Conservation (phyloP, 768 basidiomycete species). For the Boletus eberwhitei region DNA sequence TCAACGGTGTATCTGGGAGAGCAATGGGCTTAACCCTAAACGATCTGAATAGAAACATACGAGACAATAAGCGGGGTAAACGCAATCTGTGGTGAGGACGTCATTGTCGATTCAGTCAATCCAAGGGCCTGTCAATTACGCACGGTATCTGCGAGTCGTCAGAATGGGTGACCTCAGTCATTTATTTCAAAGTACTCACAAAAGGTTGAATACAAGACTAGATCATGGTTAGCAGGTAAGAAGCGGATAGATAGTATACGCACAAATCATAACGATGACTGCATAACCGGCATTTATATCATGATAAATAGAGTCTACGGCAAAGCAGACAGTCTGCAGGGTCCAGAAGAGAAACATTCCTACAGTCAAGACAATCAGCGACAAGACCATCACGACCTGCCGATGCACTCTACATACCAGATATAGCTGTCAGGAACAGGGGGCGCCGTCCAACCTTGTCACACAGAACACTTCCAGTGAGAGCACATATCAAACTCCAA, state of each 20-base stretch:
- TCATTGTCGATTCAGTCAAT: not conserved
- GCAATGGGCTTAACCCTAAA: not conserved
- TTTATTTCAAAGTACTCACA: slow-evolving; percentile 21
- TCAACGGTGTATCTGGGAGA: slow-evolving; percentile 5
- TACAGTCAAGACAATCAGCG: slow-evolving; percentile 30
- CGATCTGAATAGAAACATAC: not conserved
- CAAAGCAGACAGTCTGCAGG: too few relatives aligned
- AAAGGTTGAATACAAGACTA: slow-evolving; percentile 38
- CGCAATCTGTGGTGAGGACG: slow-evolving; percentile 24
- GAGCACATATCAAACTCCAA: slow-evolving; percentile 50
- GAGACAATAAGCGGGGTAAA: slow-evolving; percentile 41
- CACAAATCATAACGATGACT: slow-evolving; percentile 45
- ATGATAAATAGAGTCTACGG: slow-evolving; percentile 27
- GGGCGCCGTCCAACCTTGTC: slow-evolving; percentile 48
- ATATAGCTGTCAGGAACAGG: slow-evolving; percentile 45
- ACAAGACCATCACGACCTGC: slow-evolving; percentile 23
- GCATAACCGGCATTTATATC: slow-evolving; percentile 35
- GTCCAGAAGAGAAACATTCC: slow-evolving; percentile 38
- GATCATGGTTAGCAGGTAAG: not conserved
- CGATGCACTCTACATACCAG: slow-evolving; percentile 30
- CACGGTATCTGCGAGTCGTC: slow-evolving; percentile 28
- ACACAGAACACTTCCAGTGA: slow-evolving; percentile 44
- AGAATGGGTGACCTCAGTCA: not conserved
- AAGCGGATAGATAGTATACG: slow-evolving; percentile 4
- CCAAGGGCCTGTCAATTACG: not conserved